Base-by-base conservation (phyloP, 441 rosid species). In the Dalechampia spathulata region DNA sequence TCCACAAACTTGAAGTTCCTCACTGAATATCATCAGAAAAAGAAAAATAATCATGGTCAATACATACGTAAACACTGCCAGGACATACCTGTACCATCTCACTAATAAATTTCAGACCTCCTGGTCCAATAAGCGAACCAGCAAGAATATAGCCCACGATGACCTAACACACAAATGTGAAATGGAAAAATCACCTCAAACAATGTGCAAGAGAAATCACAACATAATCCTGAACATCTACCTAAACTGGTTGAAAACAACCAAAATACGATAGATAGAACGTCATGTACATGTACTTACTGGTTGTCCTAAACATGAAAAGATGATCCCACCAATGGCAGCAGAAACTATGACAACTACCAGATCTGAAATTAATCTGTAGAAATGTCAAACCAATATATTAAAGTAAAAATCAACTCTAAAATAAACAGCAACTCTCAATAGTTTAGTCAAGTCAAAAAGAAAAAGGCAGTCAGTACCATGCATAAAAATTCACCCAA, bases 81-180 rank as follows among this genome's bases (percentile, higher is more conserved):
- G 34, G 34, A 25, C 59, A 58, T 72, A 93, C 99, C 97, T 90
- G 97, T 16, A 94, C 99, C 95, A 94, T 80, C 81, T 94, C 99
- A 56, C 88, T 85, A 39, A 94, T 87, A 70, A 90, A 94, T 66
- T 94, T 90, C 74, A 90, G 72, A 26, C 99, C 99, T 48, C 99
- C 99, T 12, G 97, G 99, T 65, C 97, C 97, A 60, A 94, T 83
- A 53, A 94, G 62, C 11, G 99, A 93, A 55, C 97, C 99, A 4
- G 96, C 96, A 52, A 93, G 94, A 75, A 93, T 91, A 77, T 93
- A 93, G 57, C 97, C 99, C 60, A 93, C 97, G 69, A 93, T 93
- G 49, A 84, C 87, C 99, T 93, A 65, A 53, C 47, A 51, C 43
- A 51, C 23, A 14, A 32, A 59, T 50, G 34, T 55, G 55, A 53